phyloP scores from a whole-genome alignment of 2,329 filamentous ascomycete species.

The Aspergillus alliaceus region DNA sequence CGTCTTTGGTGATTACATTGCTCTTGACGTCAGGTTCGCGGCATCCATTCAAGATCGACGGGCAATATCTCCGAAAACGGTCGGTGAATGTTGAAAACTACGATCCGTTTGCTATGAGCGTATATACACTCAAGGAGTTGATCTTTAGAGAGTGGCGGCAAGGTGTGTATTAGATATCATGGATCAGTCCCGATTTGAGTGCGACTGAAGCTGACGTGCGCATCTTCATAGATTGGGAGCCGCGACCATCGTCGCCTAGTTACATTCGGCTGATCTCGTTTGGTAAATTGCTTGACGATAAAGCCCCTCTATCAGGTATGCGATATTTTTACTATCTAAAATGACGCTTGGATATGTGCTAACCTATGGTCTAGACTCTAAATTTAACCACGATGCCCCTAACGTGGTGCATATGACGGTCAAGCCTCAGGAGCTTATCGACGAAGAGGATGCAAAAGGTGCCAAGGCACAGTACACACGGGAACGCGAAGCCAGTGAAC shows the following conservation, averaged over 20 bases:
- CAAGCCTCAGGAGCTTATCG: conserved; percentile 77
- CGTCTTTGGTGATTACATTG: conserved; percentile 65
- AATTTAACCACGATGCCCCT: conserved; percentile 69
- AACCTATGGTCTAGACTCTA: conserved; percentile 64
- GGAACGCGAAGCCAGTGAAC: conserved; percentile 55
- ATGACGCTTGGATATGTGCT: not conserved
- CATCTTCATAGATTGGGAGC: conserved; percentile 69
- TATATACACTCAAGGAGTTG: conserved; percentile 91
- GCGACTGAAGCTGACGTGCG: conserved; percentile 6
- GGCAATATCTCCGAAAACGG: conserved; percentile 78
- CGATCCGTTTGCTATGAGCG: conserved; percentile 85
- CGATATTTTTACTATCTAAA: conserved; percentile 12
- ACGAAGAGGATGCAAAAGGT: conserved; percentile 74
- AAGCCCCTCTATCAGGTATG: conserved; percentile 78
- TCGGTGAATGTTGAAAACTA: conserved; percentile 73
- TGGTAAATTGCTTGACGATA: conserved; percentile 87
- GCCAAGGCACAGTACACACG: conserved; percentile 55
- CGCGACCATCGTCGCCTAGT: conserved; percentile 79
- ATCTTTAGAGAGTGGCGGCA: conserved; percentile 90
- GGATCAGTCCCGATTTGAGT: not conserved
- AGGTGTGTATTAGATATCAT: conserved; percentile 45
- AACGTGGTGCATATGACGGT: conserved; percentile 97
- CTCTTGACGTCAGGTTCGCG: conserved; percentile 78
- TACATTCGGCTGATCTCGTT: conserved; percentile 91
- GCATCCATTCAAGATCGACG: conserved; percentile 87